Conservation (phyloP, 805 yeast genomes). For the Metschnikowia arizonensis region DNA sequence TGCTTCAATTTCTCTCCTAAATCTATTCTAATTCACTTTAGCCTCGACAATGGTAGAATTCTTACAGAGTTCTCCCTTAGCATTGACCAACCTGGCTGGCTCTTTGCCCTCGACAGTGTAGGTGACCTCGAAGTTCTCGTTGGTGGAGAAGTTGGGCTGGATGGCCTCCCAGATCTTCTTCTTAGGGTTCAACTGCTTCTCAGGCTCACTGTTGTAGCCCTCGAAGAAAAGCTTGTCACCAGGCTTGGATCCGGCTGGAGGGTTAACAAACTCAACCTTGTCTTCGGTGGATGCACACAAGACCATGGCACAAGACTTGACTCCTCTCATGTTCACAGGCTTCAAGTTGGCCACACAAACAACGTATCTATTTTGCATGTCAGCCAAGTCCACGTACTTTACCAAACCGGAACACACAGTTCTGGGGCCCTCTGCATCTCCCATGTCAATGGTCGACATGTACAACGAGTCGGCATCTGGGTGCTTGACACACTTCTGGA, state of each 20-base stretch:
- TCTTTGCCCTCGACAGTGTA: conserved; percentile 79
- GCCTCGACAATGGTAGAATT: conserved; percentile 72
- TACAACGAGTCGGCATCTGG: conserved; percentile 97
- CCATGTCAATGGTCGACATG: conserved; percentile 94
- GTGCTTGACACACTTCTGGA: conserved; percentile 93
- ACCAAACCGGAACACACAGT: conserved; percentile 97
- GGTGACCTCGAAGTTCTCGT: conserved; percentile 68
- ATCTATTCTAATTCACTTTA: conserved; percentile 57
- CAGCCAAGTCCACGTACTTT: conserved; percentile 83
- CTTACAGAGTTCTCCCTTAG: conserved; percentile 72
- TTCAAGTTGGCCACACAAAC: conserved; percentile 92
- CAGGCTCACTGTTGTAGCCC: conserved; percentile 84
- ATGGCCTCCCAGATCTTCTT: conserved; percentile 96
- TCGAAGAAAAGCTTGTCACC: conserved; percentile 97
- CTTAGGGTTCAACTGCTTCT: conserved; percentile 91
- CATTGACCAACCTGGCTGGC: conserved; percentile 69
- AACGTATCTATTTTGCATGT: conserved; percentile 90
- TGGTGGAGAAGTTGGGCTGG: conserved; percentile 88
- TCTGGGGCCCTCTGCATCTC: conserved; percentile 96
- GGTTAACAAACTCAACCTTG: conserved; percentile 85
- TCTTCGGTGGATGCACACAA: conserved; percentile 80
- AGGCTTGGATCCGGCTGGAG: conserved; percentile 87
- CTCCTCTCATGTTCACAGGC: conserved; percentile 97
- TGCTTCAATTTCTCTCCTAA: too few species aligned
- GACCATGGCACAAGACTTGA: conserved; percentile 94